Percentiles rank a stretch among this genome's conserved stretches.
Evolutionary conservation across 805 yeast species (phyloP).

Genomic region (Spathaspora sp.): DNA sequence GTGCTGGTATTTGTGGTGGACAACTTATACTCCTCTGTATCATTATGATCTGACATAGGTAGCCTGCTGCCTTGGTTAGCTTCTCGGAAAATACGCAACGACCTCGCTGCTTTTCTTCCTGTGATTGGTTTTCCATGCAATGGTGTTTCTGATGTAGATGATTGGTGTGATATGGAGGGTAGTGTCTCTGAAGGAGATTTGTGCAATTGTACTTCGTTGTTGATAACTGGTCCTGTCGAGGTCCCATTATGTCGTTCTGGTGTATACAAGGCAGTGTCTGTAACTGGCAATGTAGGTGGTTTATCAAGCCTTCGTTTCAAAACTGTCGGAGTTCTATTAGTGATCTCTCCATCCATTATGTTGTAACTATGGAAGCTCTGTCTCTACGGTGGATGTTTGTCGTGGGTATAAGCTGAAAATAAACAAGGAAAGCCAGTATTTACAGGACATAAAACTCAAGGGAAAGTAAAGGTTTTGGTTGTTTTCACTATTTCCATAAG

Average conservation of each 20-base stretch:
- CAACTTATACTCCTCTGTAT: background rate
- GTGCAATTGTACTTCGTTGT: background rate
- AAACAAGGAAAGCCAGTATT: background rate
- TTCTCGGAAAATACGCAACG: constrained; percentile 49
- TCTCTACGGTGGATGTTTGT: background rate
- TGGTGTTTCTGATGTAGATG: constrained; percentile 5
- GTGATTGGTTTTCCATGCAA: constrained; percentile 15
- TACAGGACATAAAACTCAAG: background rate
- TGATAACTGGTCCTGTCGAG: background rate
- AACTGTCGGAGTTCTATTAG: background rate
- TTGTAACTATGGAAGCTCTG: background rate
- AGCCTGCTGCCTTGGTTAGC: constrained; percentile 7
- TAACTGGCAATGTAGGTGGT: background rate
- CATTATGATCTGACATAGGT: background rate
- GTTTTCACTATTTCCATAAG: background rate
- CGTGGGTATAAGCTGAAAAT: background rate
- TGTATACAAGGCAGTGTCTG: background rate
- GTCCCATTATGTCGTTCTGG: background rate
- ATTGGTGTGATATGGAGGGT: background rate
- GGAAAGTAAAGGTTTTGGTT: background rate
- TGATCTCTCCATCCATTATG: background rate
- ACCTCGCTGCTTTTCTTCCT: constrained; percentile 57
- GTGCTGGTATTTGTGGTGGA: background rate
- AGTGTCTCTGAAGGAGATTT: background rate
- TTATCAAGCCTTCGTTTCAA: background rate